These are phyloP conservation scores for Linnemannia schmuckeri DNA, from an alignment of 192 early-diverging fungal species.

Conservation along the genomic window DNA sequence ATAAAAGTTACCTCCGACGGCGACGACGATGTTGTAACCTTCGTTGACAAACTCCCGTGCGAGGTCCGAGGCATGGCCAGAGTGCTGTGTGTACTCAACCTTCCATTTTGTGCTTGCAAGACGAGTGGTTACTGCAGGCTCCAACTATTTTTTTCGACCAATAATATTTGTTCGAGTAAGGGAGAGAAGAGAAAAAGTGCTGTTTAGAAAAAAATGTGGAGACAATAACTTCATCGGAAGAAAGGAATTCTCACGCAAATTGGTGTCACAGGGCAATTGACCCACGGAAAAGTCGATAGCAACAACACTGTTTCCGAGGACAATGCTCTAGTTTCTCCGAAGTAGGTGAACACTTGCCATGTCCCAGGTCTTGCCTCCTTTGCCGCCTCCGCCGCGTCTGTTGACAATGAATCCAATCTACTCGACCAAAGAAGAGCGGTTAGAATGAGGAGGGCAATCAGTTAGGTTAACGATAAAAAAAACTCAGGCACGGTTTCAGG, in stretches of 20 bases:
- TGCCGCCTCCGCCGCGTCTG: slow-evolving; percentile 48
- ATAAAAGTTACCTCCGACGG: slow-evolving; percentile 37
- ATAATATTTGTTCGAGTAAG: no score
- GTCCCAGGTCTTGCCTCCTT: slow-evolving; percentile 45
- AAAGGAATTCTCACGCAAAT: neutral
- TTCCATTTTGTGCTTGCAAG: slow-evolving; percentile 29
- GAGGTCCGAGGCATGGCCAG: slow-evolving; percentile 49
- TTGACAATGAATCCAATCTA: slow-evolving; percentile 55
- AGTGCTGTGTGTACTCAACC: slow-evolving; percentile 45
- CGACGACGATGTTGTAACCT: slow-evolving; percentile 36
- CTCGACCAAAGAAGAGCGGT: neutral
- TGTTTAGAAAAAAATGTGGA: neutral
- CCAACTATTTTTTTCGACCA: slow-evolving; percentile 5
- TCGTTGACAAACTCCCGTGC: slow-evolving; percentile 31
- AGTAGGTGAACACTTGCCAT: slow-evolving; percentile 23
- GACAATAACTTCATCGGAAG: neutral
- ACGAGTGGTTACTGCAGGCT: slow-evolving; percentile 23
- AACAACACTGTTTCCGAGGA: neutral
- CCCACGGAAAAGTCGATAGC: neutral
- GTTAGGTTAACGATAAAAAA: neutral
- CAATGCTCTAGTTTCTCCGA: no score
- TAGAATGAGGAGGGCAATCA: no score
- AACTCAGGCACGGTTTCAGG: neutral
- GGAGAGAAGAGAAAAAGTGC: neutral
- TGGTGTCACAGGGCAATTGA: neutral